Percentiles rank a stretch among this genome's conserved stretches.
Evolutionary conservation across 805 yeast species (phyloP).

Genomic region (Kluyveromyces nonfermentans): DNA sequence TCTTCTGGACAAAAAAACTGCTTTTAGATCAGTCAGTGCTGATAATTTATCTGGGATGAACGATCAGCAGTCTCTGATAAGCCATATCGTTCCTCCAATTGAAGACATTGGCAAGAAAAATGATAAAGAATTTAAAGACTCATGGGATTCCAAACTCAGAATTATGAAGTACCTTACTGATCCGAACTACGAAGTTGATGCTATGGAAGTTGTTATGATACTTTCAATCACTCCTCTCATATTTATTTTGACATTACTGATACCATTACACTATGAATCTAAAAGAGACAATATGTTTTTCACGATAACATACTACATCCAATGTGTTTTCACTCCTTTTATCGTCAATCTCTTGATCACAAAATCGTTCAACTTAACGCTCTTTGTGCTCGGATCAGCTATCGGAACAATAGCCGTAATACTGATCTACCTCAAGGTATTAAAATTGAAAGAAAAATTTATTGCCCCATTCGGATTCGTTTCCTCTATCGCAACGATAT

Average conservation of each 20-base stretch:
- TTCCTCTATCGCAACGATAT: slow-evolving; percentile 57
- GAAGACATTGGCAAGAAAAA: neutral
- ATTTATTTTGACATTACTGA: slow-evolving; percentile 9
- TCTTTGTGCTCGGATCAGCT: neutral
- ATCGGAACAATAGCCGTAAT: neutral
- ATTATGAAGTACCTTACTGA: slow-evolving; percentile 8
- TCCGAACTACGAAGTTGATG: slow-evolving; percentile 6
- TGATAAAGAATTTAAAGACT: slow-evolving; percentile 1
- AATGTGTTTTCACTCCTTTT: slow-evolving; percentile 3
- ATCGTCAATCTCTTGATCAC: neutral
- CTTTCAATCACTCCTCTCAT: slow-evolving; percentile 19
- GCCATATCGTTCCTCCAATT: neutral
- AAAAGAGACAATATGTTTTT: neutral
- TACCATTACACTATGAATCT: slow-evolving; percentile 10
- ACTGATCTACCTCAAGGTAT: neutral
- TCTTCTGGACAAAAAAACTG: neutral
- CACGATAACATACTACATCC: neutral
- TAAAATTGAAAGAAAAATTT: neutral
- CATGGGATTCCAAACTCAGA: slow-evolving; percentile 8
- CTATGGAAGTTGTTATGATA: slow-evolving; percentile 13
- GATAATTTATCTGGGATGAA: neutral
- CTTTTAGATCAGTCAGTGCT: neutral
- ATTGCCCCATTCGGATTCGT: slow-evolving; percentile 50
- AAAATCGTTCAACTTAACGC: neutral
- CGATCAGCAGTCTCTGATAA: neutral